Evolutionary conservation across 2,329 filamentous ascomycete genomes (phyloP), one percentile per base, ranked within the genome.

Genomic region (Talaromyces sp.): DNA sequence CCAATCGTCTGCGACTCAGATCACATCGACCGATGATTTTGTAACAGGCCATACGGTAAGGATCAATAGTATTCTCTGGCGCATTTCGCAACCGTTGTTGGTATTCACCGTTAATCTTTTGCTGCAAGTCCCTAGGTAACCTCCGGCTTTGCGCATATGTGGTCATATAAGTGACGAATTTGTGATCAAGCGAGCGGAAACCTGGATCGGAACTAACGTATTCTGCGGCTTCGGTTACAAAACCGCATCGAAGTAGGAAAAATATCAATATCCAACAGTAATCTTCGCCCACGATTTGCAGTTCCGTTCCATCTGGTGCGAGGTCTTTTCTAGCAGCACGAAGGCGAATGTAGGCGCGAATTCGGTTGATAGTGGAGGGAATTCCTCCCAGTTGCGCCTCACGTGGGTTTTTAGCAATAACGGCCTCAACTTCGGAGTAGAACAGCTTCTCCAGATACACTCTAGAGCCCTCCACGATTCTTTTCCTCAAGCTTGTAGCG

Each of bases 11-110:
- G 43, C 79, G 78, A 50, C 73, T 77, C 59, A 87, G 75, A 62
- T 87, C 84, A 67, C 84, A 87, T 52, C 84, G 91, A 46, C 95
- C 94, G 65, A 99, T 88, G 61, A 99, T 87, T 80, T 99, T 97
- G 81, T 97, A 97, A 73, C 94, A 97, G 50, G 93, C 92, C 85
- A 96, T 92, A 56, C 91, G 87, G 77, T 95, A 99, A 25, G 94
- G 94, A 71, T 99, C 94, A 63, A 95, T 86, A 1, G 89, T 89
- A 69, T 92, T 88, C 59, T 94, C 89, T 0, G 90, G 89, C 0
- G 89, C 89, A 67, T 95, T 90, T 63, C 90, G 87, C 25, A 87
- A 83, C 46, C 91, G 87, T 70, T 95, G 89, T 53, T 88, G 88
- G 73, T 95, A 97, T 69, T 97, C 92, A 62, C 89, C 90, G 65